A percentile compares a stretch with the other conserved stretches of the same genome.
These are phyloP conservation scores for Hura crepitans DNA, from an alignment of 441 rosid genomes.

Conservation along the genomic window DNA sequence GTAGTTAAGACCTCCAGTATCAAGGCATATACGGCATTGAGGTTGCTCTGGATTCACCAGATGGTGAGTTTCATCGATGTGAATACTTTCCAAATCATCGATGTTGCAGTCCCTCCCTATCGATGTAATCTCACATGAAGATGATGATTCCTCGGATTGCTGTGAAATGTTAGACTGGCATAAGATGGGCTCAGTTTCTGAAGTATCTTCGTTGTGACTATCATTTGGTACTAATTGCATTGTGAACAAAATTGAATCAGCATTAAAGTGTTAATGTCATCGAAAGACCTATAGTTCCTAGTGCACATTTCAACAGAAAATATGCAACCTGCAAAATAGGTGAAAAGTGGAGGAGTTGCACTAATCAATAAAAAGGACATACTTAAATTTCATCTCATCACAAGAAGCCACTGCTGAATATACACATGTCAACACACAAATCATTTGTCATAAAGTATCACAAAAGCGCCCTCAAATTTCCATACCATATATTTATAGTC, in stretches of 20 bases:
- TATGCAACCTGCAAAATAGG: constrained; percentile 35
- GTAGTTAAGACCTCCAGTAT: constrained; percentile 62
- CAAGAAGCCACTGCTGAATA: background rate
- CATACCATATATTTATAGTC: background rate
- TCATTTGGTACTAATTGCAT: constrained; percentile 88
- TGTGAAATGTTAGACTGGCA: constrained; percentile 33
- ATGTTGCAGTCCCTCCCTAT: constrained; percentile 40
- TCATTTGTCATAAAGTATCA: background rate
- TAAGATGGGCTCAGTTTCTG: constrained; percentile 67
- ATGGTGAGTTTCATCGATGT: constrained; percentile 58
- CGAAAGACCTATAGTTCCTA: constrained; percentile 29
- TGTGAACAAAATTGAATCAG: constrained; percentile 34
- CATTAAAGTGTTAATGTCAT: constrained; percentile 32
- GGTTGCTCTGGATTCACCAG: constrained; percentile 72
- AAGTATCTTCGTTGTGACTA: constrained; percentile 48
- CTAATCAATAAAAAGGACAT: background rate
- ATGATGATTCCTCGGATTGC: constrained; percentile 53
- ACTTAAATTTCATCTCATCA: background rate
- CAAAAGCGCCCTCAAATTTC: background rate
- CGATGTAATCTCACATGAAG: constrained; percentile 64
- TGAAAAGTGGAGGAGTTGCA: constrained; percentile 7
- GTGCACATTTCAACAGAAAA: constrained; percentile 37
- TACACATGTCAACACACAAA: background rate
- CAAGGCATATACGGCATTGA: constrained; percentile 96
- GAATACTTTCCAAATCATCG: constrained; percentile 49